Percentiles rank a stretch among this genome's conserved stretches.
phyloP scores from a whole-genome alignment of 2,329 filamentous ascomycete genomes.

The Parascedosporium putredinis region DNA sequence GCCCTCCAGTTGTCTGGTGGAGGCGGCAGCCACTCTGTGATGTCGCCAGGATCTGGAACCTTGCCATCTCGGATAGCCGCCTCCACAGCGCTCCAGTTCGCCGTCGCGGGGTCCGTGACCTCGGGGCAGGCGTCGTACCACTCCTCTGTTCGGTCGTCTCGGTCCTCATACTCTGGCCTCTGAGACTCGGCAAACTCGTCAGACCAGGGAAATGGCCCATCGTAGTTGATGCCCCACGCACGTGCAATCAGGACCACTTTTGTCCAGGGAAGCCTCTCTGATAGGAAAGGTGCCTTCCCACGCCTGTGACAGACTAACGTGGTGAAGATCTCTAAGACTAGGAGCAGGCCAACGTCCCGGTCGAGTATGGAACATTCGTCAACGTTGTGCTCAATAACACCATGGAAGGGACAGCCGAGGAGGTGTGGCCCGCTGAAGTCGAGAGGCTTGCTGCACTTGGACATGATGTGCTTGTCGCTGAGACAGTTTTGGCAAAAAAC shows the following conservation, averaged over 20 bases:
- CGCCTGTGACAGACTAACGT: neutral
- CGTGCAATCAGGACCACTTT: neutral
- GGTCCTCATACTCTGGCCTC: neutral
- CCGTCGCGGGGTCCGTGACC: conserved; percentile 2
- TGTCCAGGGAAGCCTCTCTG: conserved; percentile 5
- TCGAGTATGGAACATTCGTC: conserved; percentile 3
- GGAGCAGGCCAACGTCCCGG: neutral
- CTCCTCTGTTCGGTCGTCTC: neutral
- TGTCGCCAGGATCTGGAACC: conserved; percentile 6
- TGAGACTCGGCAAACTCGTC: neutral
- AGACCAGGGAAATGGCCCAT: conserved; percentile 6
- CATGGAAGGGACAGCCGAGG: conserved; percentile 3
- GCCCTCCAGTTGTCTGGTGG: neutral
- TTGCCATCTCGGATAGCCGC: conserved; percentile 1
- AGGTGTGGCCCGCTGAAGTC: neutral
- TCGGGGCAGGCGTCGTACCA: neutral
- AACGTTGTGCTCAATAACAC: neutral
- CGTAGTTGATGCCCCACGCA: conserved; percentile 1
- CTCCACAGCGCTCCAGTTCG: conserved; percentile 2
- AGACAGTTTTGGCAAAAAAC: conserved; percentile 2
- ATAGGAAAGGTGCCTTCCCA: conserved; percentile 3
- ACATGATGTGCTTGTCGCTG: neutral
- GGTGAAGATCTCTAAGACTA: neutral
- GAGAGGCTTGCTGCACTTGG: neutral
- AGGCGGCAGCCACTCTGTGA: conserved; percentile 3